These are phyloP conservation scores for Calonectria fujianensis DNA, from an alignment of 2,329 filamentous ascomycete genomes.

Conservation along the genomic window DNA sequence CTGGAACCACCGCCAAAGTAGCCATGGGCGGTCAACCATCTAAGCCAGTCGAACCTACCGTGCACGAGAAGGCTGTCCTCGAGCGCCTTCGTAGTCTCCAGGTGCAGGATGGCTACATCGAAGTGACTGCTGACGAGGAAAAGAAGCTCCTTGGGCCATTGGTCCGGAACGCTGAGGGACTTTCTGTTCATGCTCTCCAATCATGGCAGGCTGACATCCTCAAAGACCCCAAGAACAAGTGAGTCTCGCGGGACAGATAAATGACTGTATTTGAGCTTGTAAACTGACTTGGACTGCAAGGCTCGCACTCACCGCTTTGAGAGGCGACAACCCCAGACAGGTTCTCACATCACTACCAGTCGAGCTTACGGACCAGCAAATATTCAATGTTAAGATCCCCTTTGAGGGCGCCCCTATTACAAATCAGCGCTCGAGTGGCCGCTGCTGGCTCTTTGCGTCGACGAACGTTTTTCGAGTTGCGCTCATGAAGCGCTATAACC, in stretches of 20 bases:
- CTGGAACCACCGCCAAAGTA: constrained; percentile 11
- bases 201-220: constrained; percentile 79
- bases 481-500: constrained; percentile 87
- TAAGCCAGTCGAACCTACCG: constrained; percentile 57
- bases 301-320: constrained; percentile 84
- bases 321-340: constrained; percentile 78
- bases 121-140: constrained; percentile 64
- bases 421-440: constrained; percentile 86
- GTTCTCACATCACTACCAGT: constrained; percentile 79
- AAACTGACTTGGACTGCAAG: constrained; percentile 62
- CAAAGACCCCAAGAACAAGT: constrained; percentile 80
- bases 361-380: constrained; percentile 81
- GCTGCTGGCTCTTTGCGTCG: constrained; percentile 94
- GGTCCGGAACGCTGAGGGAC: constrained; percentile 61
- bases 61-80: constrained; percentile 66
- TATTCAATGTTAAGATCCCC: constrained; percentile 89
- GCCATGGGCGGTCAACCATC: constrained; percentile 69
- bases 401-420: constrained; percentile 89
- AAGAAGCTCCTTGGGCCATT: constrained; percentile 46
- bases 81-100: constrained; percentile 67
- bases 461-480: constrained; percentile 96
- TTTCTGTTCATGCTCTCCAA: constrained; percentile 71
- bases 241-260: constrained; percentile 25
- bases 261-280: neutral
- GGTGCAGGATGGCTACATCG: constrained; percentile 71